phyloP scores from a whole-genome alignment of 116 monocot species.

The Zostera marina region DNA sequence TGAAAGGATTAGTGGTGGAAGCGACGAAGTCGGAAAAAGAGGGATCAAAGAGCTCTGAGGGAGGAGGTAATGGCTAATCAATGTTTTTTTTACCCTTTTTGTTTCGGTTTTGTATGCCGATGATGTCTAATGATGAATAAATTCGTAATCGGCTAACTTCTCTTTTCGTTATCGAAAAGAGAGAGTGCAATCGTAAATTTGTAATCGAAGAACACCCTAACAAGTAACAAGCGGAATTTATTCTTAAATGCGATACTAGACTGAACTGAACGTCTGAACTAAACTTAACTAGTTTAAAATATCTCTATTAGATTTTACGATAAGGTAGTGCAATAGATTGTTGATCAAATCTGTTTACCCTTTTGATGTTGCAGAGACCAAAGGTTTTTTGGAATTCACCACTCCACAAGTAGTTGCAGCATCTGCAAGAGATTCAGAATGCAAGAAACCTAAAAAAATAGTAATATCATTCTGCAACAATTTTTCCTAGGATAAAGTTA shows the following conservation, averaged over 20 bases:
- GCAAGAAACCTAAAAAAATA: slow-evolving; percentile 4
- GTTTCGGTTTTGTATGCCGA: too few relatives aligned
- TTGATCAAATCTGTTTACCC: not conserved
- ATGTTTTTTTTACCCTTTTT: not conserved
- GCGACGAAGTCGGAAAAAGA: not conserved
- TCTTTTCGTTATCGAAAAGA: too few relatives aligned
- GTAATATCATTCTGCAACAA: not conserved
- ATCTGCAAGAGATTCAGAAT: not conserved
- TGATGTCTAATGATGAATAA: too few relatives aligned
- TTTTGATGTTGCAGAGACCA: slow-evolving; percentile 27
- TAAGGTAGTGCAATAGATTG: not conserved
- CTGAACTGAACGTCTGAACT: too few relatives aligned
- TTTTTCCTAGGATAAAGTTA: not conserved
- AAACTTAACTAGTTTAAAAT: too few relatives aligned
- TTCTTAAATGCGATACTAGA: too few relatives aligned
- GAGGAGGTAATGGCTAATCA: slow-evolving; percentile 2
- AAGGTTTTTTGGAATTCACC: slow-evolving; percentile 24
- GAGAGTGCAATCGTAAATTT: too few relatives aligned
- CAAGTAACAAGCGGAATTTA: too few relatives aligned
- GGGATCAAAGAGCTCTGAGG: not conserved
- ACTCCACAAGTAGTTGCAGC: slow-evolving; percentile 2
- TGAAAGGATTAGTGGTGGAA: not conserved
- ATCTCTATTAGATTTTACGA: not conserved
- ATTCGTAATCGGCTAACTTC: too few relatives aligned
- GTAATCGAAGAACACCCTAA: too few relatives aligned